These are phyloP conservation scores for Stylosanthes scabra DNA, from an alignment of 331 rosid species.

Conservation along the genomic window DNA sequence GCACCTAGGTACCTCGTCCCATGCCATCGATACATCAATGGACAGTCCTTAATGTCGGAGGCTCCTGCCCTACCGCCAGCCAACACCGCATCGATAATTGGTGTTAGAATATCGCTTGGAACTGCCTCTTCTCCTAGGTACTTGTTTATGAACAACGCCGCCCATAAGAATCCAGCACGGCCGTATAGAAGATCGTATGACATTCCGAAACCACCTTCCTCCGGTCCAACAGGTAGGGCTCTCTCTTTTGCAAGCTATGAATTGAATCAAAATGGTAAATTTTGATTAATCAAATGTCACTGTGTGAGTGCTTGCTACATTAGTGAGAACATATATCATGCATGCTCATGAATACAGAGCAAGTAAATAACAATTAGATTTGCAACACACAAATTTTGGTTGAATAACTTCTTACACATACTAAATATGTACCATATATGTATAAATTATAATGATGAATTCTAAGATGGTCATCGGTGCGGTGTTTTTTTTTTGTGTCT, in stretches of 20 bases:
- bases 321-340: too few species aligned
- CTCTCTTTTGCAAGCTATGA: conserved; percentile 75
- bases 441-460: too few species aligned
- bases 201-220: conserved; percentile 98
- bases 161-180: conserved; percentile 90
- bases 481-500: too few species aligned
- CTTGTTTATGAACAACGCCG: conserved; percentile 73
- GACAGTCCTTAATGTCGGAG: conserved; percentile 74
- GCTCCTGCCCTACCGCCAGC: conserved; percentile 96
- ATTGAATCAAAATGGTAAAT: too few species aligned
- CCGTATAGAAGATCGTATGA: conserved; percentile 93
- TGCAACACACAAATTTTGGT: too few species aligned
- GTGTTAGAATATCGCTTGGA: conserved; percentile 62
- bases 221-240: conserved; percentile 90
- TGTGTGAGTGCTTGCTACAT: too few species aligned
- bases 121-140: conserved; percentile 63
- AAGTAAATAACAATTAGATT: too few species aligned
- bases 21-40: conserved; percentile 94
- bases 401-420: too few species aligned
- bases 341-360: too few species aligned
- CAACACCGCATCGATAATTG: conserved; percentile 73
- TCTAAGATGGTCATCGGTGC: too few species aligned
- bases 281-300: too few species aligned
- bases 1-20: conserved; percentile 95
- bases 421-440: too few species aligned